A percentile compares a stretch with the other conserved stretches of the same genome.
Conservation (phyloP, 805 yeast genomes). For the Candida piceae region DNA sequence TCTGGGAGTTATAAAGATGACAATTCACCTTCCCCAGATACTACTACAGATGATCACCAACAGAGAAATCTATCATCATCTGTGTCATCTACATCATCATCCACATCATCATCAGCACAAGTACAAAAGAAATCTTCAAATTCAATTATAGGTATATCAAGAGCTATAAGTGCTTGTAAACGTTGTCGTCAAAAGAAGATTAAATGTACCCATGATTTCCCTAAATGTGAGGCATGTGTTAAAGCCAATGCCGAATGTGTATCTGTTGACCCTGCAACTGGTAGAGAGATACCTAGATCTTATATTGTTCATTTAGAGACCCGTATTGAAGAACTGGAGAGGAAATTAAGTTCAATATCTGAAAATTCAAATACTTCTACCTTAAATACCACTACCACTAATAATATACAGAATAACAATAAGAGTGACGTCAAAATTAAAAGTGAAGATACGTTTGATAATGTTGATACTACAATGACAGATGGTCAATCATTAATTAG, state of each 20-base stretch:
- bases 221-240: constrained; percentile 57
- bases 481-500: background rate
- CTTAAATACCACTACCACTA: no score
- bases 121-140: constrained; percentile 15
- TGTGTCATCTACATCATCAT: no score
- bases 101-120: no score
- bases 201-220: constrained; percentile 64
- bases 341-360: no score
- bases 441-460: no score
- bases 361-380: no score
- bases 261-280: constrained; percentile 83
- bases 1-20: no score
- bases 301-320: constrained; percentile 71
- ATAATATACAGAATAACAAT: no score
- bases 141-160: constrained; percentile 40
- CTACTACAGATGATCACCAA: no score
- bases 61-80: no score
- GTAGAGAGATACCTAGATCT: constrained; percentile 79
- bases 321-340: constrained; percentile 52
- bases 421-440: no score
- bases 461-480: background rate
- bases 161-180: constrained; percentile 80
- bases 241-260: constrained; percentile 71
- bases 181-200: constrained; percentile 69
- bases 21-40: no score